phyloP scores from a whole-genome alignment of 257 asterid genomes.

The Coffea canephora region DNA sequence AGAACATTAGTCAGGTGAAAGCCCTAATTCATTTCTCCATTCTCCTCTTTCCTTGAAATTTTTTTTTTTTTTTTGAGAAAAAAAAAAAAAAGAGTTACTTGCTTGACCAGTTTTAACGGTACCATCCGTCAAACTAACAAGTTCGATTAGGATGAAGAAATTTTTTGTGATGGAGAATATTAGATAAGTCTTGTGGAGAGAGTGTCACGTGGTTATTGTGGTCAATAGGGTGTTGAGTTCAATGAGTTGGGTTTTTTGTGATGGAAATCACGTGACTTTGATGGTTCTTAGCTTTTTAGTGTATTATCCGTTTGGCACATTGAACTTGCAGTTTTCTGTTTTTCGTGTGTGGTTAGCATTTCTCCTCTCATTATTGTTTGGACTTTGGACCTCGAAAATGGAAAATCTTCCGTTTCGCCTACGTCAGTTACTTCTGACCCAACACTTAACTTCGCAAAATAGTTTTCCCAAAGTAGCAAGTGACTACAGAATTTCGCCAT shows the following conservation, averaged over 20 bases:
- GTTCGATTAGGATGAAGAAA: background rate
- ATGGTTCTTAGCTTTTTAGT: background rate
- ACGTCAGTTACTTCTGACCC: background rate
- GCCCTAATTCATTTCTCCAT: no score
- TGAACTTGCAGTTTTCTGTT: background rate
- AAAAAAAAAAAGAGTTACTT: no score
- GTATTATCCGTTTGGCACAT: background rate
- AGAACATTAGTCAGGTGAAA: no score
- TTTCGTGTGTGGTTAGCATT: background rate
- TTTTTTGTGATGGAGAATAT: no score
- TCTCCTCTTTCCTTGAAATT: no score
- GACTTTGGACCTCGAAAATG: background rate
- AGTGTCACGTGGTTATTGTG: background rate
- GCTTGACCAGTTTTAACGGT: no score
- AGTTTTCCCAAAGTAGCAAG: background rate
- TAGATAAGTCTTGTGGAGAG: no score
- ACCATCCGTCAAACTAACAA: no score
- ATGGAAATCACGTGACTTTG: conserved; percentile 3
- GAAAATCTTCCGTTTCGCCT: background rate
- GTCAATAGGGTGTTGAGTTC: background rate
- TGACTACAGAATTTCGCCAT: background rate
- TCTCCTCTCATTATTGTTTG: background rate
- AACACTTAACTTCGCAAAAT: background rate
- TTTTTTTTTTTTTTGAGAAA: no score
- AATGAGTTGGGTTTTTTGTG: background rate